Evolutionary conservation across 2,329 filamentous ascomycete species (phyloP).

Genomic region (Exophiala sp.): DNA sequence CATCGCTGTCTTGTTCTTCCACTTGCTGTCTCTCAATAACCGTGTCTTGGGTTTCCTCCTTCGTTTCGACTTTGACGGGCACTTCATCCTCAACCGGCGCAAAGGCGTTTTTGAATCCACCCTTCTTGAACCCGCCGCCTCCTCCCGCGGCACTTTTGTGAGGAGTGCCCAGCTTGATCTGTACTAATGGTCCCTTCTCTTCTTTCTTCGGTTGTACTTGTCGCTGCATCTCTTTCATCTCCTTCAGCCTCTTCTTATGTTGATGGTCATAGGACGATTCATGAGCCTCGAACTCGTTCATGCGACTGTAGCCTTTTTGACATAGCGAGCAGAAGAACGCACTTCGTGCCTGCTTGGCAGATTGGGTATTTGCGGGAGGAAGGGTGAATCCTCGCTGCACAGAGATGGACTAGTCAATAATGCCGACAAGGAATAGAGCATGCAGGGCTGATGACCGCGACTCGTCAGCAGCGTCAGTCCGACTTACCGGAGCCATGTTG

Average conservation of each 20-base stretch:
- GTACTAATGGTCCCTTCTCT: conserved; percentile 40
- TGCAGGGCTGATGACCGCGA: background rate
- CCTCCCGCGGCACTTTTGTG: conserved; percentile 35
- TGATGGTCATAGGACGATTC: conserved; percentile 92
- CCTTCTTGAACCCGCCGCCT: conserved; percentile 62
- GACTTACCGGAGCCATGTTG: conserved; percentile 35
- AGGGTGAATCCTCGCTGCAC: conserved; percentile 35
- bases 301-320: conserved; percentile 87
- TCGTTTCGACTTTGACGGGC: conserved; percentile 36
- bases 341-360: conserved; percentile 68
- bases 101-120: conserved; percentile 75
- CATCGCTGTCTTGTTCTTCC: conserved; percentile 59
- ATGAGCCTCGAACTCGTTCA: conserved; percentile 94
- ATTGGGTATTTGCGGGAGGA: conserved; percentile 49
- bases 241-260: conserved; percentile 65
- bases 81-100: conserved; percentile 25
- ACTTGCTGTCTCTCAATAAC: conserved; percentile 29
- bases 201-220: conserved; percentile 38
- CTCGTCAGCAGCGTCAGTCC: background rate
- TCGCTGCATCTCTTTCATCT: conserved; percentile 41
- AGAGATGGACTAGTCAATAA: conserved; percentile 22
- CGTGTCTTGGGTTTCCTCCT: conserved; percentile 40
- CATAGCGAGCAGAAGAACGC: conserved; percentile 83
- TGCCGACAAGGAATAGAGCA: conserved; percentile 2
- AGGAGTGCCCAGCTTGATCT: conserved; percentile 30